These are phyloP conservation scores for Ophiocordyceps camponoti-rufipedis DNA, from an alignment of 2,329 filamentous ascomycete genomes.

Conservation along the genomic window DNA sequence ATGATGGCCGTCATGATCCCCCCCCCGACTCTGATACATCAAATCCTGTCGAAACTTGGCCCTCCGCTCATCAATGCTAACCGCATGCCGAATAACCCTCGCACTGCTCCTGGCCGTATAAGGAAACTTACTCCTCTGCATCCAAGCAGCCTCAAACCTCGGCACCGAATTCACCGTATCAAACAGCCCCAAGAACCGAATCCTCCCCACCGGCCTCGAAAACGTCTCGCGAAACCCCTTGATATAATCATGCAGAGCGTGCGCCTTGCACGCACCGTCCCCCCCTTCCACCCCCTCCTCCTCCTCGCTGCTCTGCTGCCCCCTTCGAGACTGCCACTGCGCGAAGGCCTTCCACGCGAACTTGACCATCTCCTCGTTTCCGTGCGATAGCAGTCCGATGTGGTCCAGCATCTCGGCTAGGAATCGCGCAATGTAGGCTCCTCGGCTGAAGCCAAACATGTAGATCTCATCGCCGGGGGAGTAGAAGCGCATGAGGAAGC, in stretches of 20 bases:
- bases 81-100: conserved; percentile 47
- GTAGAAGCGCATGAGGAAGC: conserved; percentile 61
- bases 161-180: conserved; percentile 72
- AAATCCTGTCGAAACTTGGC: conserved; percentile 57
- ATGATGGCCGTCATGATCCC: conserved; percentile 7
- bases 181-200: conserved; percentile 62
- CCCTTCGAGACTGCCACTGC: conserved; percentile 46
- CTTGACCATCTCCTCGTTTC: conserved; percentile 69
- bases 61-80: conserved; percentile 51
- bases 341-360: conserved; percentile 75
- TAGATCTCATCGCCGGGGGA: conserved; percentile 45
- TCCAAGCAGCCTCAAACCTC: conserved; percentile 57
- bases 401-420: conserved; percentile 73
- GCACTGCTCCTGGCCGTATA: conserved; percentile 42
- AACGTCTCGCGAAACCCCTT: conserved; percentile 69
- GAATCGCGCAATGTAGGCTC: conserved; percentile 57
- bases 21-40: conserved; percentile 30
- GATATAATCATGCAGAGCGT: conserved; percentile 56
- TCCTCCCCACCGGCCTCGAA: conserved; percentile 52
- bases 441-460: conserved; percentile 58
- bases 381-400: conserved; percentile 59
- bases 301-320: conserved; percentile 21
- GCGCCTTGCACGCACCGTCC: conserved; percentile 13
- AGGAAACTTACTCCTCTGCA: conserved; percentile 63
- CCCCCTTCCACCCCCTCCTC: conserved; percentile 6